Conservation (phyloP, 495 filamentous ascomycete genomes). For the Elasticomyces elasticus region DNA sequence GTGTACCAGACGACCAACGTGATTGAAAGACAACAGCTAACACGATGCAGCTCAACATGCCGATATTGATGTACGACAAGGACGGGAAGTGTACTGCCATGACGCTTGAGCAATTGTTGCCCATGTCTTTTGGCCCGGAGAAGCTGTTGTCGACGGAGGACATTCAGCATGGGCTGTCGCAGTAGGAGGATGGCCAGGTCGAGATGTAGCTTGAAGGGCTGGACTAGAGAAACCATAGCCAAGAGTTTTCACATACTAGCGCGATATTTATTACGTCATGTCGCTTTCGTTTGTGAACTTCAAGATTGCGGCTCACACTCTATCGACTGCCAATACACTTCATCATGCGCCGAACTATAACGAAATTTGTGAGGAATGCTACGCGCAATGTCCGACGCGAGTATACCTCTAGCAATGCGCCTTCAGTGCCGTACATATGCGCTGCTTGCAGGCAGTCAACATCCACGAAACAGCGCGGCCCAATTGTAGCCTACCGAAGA, state of each 20-base stretch:
- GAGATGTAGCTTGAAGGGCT: not conserved
- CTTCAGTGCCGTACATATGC: not conserved
- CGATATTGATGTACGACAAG: slow-evolving; percentile 86
- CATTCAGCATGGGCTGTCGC: slow-evolving; percentile 4
- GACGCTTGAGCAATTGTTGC: slow-evolving; percentile 45
- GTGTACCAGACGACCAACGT: not conserved
- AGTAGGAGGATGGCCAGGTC: not conserved
- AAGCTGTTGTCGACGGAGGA: slow-evolving; percentile 19
- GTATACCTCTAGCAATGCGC: not conserved
- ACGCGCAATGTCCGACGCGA: not conserved
- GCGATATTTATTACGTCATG: too few relatives aligned
- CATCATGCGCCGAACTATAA: not conserved
- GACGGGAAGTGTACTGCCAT: slow-evolving; percentile 57
- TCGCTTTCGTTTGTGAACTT: too few relatives aligned
- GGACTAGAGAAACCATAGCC: not conserved
- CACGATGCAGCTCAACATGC: slow-evolving; percentile 46
- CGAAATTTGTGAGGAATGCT: not conserved
- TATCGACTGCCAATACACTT: too few relatives aligned
- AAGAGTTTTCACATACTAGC: too few relatives aligned
- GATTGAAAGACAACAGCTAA: not conserved
- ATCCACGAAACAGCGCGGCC: not conserved
- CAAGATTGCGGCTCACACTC: too few relatives aligned
- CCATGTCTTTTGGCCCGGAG: slow-evolving; percentile 27
- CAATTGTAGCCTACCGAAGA: not conserved
- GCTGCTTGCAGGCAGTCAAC: not conserved